Evolutionary conservation across 352 stramenopile species (phyloP).

Genomic region (Phytophthora pluvialis): DNA sequence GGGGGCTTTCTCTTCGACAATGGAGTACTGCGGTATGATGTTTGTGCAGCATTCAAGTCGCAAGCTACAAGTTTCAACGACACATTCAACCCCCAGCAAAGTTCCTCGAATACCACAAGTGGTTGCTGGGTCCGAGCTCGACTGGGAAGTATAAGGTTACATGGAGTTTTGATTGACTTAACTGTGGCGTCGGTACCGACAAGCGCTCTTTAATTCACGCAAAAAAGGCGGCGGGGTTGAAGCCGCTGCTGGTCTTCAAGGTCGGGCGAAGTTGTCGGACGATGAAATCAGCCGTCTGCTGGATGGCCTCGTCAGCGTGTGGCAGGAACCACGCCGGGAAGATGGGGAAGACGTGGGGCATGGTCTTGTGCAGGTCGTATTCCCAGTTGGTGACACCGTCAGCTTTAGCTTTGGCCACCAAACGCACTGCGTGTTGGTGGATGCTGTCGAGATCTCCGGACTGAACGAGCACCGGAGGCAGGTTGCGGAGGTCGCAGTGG

Average conservation of each 20-base stretch:
- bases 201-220: background rate
- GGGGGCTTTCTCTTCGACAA: too few relatives aligned
- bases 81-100: too few relatives aligned
- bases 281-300: slow-evolving; percentile 39
- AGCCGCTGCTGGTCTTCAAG: slow-evolving; percentile 21
- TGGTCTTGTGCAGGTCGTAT: slow-evolving; percentile 41
- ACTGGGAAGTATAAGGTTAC: too few relatives aligned
- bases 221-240: slow-evolving; percentile 29
- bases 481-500: slow-evolving; percentile 47
- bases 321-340: slow-evolving; percentile 49
- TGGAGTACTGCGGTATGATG: too few relatives aligned
- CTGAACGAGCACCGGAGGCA: slow-evolving; percentile 53
- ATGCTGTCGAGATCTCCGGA: slow-evolving; percentile 43
- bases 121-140: too few relatives aligned
- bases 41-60: background rate
- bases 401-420: slow-evolving; percentile 39
- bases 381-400: slow-evolving; percentile 50
- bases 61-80: background rate
- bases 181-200: too few relatives aligned
- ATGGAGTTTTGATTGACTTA: too few relatives aligned
- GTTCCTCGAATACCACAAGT: too few relatives aligned
- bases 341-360: slow-evolving; percentile 48
- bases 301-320: slow-evolving; percentile 38
- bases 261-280: slow-evolving; percentile 36
- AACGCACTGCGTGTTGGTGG: slow-evolving; percentile 36